Evolutionary conservation across 331 rosid species (phyloP), one percentile per base, ranked within the genome.

Genomic region (Quercus lobata): DNA sequence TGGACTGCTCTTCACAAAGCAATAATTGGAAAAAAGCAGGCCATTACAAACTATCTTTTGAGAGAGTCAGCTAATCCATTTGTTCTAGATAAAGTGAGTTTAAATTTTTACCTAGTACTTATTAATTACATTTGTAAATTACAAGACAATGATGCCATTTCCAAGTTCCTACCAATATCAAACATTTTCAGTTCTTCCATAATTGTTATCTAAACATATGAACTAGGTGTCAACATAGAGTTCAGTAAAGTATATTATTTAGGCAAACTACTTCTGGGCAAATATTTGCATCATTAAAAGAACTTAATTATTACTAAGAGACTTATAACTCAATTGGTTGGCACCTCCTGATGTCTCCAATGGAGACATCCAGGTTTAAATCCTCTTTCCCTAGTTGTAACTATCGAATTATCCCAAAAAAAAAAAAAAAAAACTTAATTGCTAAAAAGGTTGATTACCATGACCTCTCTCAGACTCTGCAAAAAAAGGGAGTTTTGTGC

Each of bases 11-110:
- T 95, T 46, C 93, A 90, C 89, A 95, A 86, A 84, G 97, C 92
- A 8, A 86, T 95, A 63, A 63, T 93, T 82, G 94, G 96, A 5
- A 95, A 91, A 88, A 90, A 90, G 88, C 96, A 88, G 83, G 96
- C 96, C 71, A 84, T 91, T 79, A 89, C 79, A 19, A 93, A 91
- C 85, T 83, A 87, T 89, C 97, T 93, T 78, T 84, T 95, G 78
- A 84, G 92, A 82, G 94, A 93, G 80, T 86, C 93, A 17, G 98
- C 97, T 29, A 93, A 95, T 85, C 98, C 99, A 49, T 88, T 88
- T 84, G 85, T 88, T 83, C 80, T 55, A 58, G 99, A 93, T 83
- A 89, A 87, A 68, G 98, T 92, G 86, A 92, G 97, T 86, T 44
- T 7, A 85, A 74, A 34, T 72, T 68, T 32, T 9, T 44, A 35